Conservation (phyloP, 2,329 filamentous ascomycete genomes). For the Cercospora nicotianae region DNA sequence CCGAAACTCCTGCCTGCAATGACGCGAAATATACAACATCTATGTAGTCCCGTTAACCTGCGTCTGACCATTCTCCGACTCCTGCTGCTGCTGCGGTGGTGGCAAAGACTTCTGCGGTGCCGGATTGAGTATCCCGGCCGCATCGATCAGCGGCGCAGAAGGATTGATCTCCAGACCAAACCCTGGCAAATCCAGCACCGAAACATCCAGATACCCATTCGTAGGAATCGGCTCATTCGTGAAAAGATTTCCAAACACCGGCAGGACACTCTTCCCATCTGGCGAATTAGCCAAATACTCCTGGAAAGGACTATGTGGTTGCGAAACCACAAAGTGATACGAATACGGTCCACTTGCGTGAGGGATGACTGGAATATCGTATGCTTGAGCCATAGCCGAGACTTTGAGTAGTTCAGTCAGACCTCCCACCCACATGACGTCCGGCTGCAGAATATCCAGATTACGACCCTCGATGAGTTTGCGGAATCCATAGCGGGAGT, state of each 20-base stretch:
- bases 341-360: constrained; percentile 92
- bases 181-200: constrained; percentile 81
- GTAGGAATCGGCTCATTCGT: constrained; percentile 84
- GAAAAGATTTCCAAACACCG: constrained; percentile 90
- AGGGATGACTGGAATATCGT: constrained; percentile 93
- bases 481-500: constrained; percentile 89
- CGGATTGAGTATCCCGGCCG: constrained; percentile 69
- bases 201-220: constrained; percentile 76
- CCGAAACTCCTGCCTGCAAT: not conserved
- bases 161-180: constrained; percentile 89
- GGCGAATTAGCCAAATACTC: constrained; percentile 93
- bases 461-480: constrained; percentile 90
- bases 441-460: constrained; percentile 89
- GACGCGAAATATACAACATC: not conserved
- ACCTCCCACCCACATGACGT: constrained; percentile 96
- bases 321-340: constrained; percentile 93
- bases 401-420: constrained; percentile 90
- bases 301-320: constrained; percentile 91
- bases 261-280: constrained; percentile 83
- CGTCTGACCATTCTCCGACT: constrained; percentile 22
- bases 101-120: constrained; percentile 50
- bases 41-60: constrained; percentile 17
- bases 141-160: constrained; percentile 74
- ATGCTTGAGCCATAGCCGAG: constrained; percentile 82
- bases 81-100: constrained; percentile 23